A percentile compares a stretch with the other conserved stretches of the same genome.
Evolutionary conservation across 352 stramenopile species (phyloP).

Genomic region (Pythium phragmitis): DNA sequence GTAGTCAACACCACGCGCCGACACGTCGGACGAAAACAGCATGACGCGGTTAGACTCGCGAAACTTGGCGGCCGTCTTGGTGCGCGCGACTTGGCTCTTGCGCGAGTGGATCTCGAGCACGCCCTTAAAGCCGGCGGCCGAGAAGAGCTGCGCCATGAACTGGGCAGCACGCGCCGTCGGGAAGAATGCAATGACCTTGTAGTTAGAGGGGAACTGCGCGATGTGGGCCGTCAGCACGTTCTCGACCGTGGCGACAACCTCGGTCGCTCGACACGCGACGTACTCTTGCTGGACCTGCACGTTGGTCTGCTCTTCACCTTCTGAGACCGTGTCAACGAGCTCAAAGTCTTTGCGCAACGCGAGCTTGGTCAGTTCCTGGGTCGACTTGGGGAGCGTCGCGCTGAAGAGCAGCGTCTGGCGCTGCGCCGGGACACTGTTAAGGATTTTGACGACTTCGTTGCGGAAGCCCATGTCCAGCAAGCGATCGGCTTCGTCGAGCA

Average conservation of each 20-base stretch:
- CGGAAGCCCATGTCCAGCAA: conserved; percentile 96
- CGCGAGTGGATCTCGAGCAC: conserved; percentile 96
- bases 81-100: conserved; percentile 91
- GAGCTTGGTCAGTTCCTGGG: conserved; percentile 85
- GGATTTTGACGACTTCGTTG: conserved; percentile 90
- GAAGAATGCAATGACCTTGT: conserved; percentile 97
- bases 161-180: conserved; percentile 84
- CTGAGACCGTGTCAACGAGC: conserved; percentile 92
- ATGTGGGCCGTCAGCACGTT: conserved; percentile 70
- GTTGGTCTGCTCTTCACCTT: conserved; percentile 89
- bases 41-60: conserved; percentile 78
- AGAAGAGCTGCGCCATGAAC: conserved; percentile 92
- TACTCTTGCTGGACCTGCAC: conserved; percentile 85
- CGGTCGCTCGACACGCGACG: conserved; percentile 62
- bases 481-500: conserved; percentile 96
- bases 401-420: conserved; percentile 97
- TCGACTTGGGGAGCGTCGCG: conserved; percentile 89
- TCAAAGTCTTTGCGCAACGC: conserved; percentile 84
- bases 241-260: conserved; percentile 76
- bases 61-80: conserved; percentile 88
- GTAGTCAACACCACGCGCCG: conserved; percentile 94
- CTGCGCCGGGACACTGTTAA: conserved; percentile 46
- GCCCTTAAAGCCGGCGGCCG: conserved; percentile 51
- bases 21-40: conserved; percentile 95
- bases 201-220: conserved; percentile 43